These are phyloP conservation scores for Starmera caribaea DNA, from an alignment of 805 yeast genomes.

Conservation along the genomic window DNA sequence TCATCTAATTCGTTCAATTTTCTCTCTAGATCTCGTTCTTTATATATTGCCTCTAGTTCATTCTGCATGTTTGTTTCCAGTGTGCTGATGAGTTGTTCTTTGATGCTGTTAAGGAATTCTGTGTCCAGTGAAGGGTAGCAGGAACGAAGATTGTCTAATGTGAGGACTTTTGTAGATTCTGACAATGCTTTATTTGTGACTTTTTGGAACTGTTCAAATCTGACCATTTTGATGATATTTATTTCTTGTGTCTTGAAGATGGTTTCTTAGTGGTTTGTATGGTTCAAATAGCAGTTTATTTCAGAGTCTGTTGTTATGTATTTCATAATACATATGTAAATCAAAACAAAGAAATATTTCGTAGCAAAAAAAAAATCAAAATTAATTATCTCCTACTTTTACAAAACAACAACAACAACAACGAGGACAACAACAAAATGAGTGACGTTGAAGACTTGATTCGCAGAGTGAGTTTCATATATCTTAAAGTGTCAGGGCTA, in stretches of 20 bases:
- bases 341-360: too few species aligned
- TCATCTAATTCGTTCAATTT: conserved; percentile 37
- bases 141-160: conserved; percentile 34
- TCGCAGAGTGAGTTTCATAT: too few species aligned
- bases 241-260: not conserved
- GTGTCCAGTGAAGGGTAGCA: conserved; percentile 43
- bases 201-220: conserved; percentile 37
- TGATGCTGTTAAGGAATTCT: conserved; percentile 32
- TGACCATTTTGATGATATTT: conserved; percentile 22
- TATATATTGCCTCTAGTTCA: conserved; percentile 42
- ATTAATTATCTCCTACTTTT: too few species aligned
- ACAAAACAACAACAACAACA: too few species aligned
- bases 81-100: conserved; percentile 35
- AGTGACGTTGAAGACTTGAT: too few species aligned
- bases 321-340: too few species aligned
- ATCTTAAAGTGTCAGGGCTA: too few species aligned
- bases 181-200: conserved; percentile 43
- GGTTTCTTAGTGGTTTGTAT: conserved; percentile 11
- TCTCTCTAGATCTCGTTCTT: conserved; percentile 31
- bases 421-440: too few species aligned
- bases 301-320: too few species aligned
- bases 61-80: conserved; percentile 33
- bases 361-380: too few species aligned
- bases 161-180: conserved; percentile 38
- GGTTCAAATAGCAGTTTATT: not conserved